Evolutionary conservation across 2,329 filamentous ascomycete genomes (phyloP).

Genomic region (Beauveria rudraprayagi): DNA sequence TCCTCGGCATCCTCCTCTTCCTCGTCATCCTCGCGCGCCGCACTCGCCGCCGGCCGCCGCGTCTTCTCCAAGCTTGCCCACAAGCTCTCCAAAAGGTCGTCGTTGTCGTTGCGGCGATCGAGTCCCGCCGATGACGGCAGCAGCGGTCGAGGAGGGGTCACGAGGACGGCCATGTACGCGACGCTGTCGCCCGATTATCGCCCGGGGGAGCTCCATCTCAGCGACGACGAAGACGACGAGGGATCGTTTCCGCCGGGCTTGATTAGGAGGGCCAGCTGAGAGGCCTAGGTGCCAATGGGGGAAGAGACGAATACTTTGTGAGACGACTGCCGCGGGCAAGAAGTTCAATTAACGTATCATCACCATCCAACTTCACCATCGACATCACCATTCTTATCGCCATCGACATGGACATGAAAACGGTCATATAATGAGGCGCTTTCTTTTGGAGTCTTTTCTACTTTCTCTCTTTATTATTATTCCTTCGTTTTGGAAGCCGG

Average conservation of each 20-base stretch:
- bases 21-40: constrained; percentile 16
- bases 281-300: no score
- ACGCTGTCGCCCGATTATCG: neutral
- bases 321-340: no score
- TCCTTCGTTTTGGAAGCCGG: neutral
- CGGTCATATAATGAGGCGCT: neutral
- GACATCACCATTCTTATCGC: neutral
- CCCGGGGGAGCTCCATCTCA: neutral
- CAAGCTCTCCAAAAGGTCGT: constrained; percentile 13
- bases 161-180: constrained; percentile 25
- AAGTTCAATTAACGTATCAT: no score
- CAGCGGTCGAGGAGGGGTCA: neutral
- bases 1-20: constrained; percentile 22
- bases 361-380: neutral
- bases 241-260: no score
- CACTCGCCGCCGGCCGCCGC: constrained; percentile 10
- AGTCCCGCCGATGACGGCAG: no score
- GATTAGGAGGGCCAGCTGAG: no score
- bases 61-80: constrained; percentile 18
- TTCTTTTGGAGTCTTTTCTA: neutral
- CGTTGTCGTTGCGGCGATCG: no score
- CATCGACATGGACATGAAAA: neutral
- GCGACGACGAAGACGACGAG: constrained; percentile 4
- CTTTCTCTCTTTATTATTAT: neutral
- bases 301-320: no score